Evolutionary conservation across 495 filamentous ascomycete species (phyloP), one percentile per base, ranked within the genome.

Genomic region (Hamigera avellanea): DNA sequence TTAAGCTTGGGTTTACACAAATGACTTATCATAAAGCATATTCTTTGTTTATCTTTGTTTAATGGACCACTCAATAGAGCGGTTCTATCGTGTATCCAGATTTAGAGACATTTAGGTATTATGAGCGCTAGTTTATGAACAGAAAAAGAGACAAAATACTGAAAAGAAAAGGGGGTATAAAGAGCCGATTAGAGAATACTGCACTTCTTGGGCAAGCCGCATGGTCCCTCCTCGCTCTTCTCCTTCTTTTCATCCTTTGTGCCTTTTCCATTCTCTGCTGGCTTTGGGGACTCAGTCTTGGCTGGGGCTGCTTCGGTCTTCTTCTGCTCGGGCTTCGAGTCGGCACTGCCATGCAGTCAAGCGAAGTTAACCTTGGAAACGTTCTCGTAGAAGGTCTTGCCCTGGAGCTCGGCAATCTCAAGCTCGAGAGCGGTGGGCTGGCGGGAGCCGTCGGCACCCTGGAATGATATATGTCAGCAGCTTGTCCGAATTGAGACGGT

Each of bases 331-430:
- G 49, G 50, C 49, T 56, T 52, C 21, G 21, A 23, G 4, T 23
- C 21, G 21, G 56, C 45, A 45, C 72, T 60, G 40, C 66, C 81
- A 81, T 85, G 73, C 65, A 94, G 82, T 94, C 86, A 98, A 21
- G 67, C 70, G 57, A 80, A 81, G 45, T 65, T 72, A 57, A 73
- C 73, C 69, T 83, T 85, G 49, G 74, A 52, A 39, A 95, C 75
- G 46, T 72, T 64, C 61, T 81, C 67, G 63, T 86, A 95, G 70
- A 96, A 99, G 36, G 69, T 56, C 69, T 83, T 76, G 53, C 93
- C 91, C 64, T 96, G 91, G 44, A 63, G 70, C 36, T 65, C 69
- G 37, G 93, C 91, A 23, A 99, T 50, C 47, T 78, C 57, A 41
- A 93, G 64, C 67, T 99, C 93, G 37, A 68, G 63, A 6, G 59